These are phyloP conservation scores for Ophiosphaerella korrae DNA, from an alignment of 2,329 filamentous ascomycete genomes.

Conservation along the genomic window DNA sequence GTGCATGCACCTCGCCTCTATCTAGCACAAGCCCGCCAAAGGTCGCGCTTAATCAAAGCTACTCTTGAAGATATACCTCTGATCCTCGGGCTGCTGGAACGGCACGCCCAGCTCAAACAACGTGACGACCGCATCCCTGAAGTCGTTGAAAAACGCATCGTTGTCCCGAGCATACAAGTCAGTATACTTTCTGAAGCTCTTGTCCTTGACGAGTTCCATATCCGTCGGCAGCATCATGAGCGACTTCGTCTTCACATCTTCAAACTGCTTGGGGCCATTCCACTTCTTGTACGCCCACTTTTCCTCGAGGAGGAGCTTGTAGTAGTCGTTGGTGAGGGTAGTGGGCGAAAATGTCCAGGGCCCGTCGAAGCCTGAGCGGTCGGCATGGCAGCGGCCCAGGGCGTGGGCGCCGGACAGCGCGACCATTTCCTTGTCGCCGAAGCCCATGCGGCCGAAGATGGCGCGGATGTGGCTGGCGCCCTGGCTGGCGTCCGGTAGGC, in stretches of 20 bases:
- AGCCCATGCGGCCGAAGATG: slow-evolving; percentile 97
- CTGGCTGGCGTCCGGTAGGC: slow-evolving; percentile 81
- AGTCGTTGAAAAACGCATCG: slow-evolving; percentile 92
- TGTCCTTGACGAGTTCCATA: slow-evolving; percentile 84
- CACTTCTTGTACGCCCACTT: slow-evolving; percentile 98
- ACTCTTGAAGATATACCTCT: slow-evolving; percentile 54
- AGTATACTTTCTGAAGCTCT: slow-evolving; percentile 78
- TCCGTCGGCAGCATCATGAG: slow-evolving; percentile 99
- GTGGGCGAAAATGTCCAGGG: slow-evolving; percentile 78
- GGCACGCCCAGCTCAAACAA: slow-evolving; percentile 95
- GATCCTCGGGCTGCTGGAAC: slow-evolving; percentile 64
- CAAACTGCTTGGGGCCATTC: slow-evolving; percentile 88
- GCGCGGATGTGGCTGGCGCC: slow-evolving; percentile 78
- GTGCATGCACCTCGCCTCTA: neutral
- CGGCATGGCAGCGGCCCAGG: slow-evolving; percentile 84
- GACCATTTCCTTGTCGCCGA: slow-evolving; percentile 96
- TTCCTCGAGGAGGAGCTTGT: slow-evolving; percentile 82
- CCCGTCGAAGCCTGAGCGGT: slow-evolving; percentile 88
- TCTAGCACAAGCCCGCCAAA: neutral
- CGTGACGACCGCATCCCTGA: slow-evolving; percentile 75
- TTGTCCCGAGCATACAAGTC: slow-evolving; percentile 91
- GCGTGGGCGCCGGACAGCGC: slow-evolving; percentile 84
- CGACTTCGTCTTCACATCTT: slow-evolving; percentile 83
- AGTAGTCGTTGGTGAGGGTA: slow-evolving; percentile 94
- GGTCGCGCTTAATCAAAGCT: slow-evolving; percentile 41